Percentiles rank a stretch among this genome's conserved stretches.
These are phyloP conservation scores for Singerocomus rubriflavus DNA, from an alignment of 1,284 basidiomycete genomes.

Conservation along the genomic window DNA sequence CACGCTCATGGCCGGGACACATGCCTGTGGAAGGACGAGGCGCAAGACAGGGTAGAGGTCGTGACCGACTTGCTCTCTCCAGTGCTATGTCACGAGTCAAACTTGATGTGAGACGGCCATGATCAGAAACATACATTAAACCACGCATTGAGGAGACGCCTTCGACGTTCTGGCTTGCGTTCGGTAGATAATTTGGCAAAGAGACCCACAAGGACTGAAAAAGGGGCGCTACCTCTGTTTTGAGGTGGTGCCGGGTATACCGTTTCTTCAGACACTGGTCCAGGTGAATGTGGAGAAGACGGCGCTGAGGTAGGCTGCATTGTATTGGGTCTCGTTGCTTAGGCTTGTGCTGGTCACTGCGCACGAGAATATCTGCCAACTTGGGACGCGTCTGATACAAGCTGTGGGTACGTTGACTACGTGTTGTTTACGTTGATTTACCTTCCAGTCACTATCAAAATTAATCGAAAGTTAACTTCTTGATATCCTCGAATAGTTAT, in stretches of 20 bases:
- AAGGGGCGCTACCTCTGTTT: slow-evolving; percentile 65
- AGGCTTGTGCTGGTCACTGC: not conserved
- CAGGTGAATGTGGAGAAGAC: slow-evolving; percentile 33
- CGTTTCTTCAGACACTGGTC: slow-evolving; percentile 21
- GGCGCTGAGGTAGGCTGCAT: slow-evolving; percentile 64
- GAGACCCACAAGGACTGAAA: slow-evolving; percentile 59
- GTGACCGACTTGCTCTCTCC: slow-evolving; percentile 70
- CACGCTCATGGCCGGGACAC: slow-evolving; percentile 10
- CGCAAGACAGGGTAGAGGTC: slow-evolving; percentile 76
- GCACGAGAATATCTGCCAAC: not conserved
- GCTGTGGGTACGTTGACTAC: not conserved
- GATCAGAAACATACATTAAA: slow-evolving; percentile 58
- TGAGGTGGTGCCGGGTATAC: slow-evolving; percentile 54
- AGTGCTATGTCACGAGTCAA: slow-evolving; percentile 49
- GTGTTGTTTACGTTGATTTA: slow-evolving; percentile 24
- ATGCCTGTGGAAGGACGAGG: slow-evolving; percentile 71
- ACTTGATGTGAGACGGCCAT: not conserved
- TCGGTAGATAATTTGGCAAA: slow-evolving; percentile 70
- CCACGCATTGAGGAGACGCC: slow-evolving; percentile 63
- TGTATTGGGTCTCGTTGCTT: not conserved
- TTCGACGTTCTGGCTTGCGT: slow-evolving; percentile 65
- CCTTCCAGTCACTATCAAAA: not conserved
- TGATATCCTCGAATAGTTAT: no score
- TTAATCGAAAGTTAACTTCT: no score
- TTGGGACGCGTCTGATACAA: not conserved